These are phyloP conservation scores for Dictyostelium brefeldianum DNA, from an alignment of 78 protist species.

Conservation along the genomic window DNA sequence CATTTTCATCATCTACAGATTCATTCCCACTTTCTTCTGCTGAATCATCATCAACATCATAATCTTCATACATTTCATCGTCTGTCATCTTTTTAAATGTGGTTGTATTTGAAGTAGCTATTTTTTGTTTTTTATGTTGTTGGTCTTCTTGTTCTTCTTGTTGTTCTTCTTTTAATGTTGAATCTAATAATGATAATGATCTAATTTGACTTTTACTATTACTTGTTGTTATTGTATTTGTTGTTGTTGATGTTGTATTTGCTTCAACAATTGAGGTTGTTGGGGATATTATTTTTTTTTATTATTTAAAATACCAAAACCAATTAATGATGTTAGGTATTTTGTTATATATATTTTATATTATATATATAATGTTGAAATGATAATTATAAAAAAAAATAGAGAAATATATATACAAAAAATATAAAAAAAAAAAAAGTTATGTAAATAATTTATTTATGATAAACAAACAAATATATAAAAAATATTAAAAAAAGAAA, in stretches of 20 bases:
- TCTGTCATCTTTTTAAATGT: slow-evolving; percentile 32
- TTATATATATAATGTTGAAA: not conserved
- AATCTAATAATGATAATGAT: no score
- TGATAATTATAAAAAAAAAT: no score
- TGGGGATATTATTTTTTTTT: not conserved
- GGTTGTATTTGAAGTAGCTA: not conserved
- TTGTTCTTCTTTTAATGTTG: not conserved
- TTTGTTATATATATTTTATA: no score
- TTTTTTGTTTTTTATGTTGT: not conserved
- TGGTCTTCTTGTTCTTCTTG: not conserved
- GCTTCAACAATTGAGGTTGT: not conserved
- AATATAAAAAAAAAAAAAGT: no score
- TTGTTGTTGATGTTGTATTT: not conserved
- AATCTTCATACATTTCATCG: slow-evolving; percentile 62
- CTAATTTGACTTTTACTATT: not conserved
- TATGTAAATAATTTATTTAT: no score
- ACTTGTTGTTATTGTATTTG: not conserved
- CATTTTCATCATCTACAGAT: slow-evolving; percentile 39
- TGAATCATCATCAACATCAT: slow-evolving; percentile 74
- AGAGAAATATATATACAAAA: no score
- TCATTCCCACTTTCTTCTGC: slow-evolving; percentile 69
- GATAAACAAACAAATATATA: no score
- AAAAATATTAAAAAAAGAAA: no score
- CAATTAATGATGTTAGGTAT: no score
- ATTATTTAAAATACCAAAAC: no score